Base-by-base conservation (phyloP, 495 filamentous ascomycete genomes). In the Xylaria cubensis region DNA sequence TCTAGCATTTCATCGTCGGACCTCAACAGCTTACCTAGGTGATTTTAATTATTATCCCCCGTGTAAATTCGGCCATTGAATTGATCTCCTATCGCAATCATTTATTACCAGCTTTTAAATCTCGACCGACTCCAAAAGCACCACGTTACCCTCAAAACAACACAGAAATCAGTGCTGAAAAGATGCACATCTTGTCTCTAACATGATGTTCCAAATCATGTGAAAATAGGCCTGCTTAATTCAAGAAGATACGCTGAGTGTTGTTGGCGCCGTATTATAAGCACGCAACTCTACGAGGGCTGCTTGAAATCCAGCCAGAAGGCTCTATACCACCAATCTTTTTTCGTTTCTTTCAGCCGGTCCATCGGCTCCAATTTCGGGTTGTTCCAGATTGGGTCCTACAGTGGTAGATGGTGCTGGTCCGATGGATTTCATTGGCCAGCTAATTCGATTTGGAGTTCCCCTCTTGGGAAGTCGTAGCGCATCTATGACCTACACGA, bases 351-450 rank as follows among this genome's bases (percentile, higher is more conserved):
- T 29, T 48, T 34, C 63, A 10, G 63, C 63, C 63, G 2, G 61
- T 64, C 10, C 12, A 4, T 46, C 32, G 64, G 46, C 32, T 13
- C 34, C 41, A 48, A 51, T 39, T 13, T 67, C 46, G 21, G 44
- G 17, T 19, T 53, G 44, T 36, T 53, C 46, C 64, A 53, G 32
- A 51, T 53, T 29, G 34, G 26, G 48, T 36, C 24, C 34, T 32
- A 32, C 48, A 55, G 17, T 32, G 50, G n/a, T 32, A 8, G 29
- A 29, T 21, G 10, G 15, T 53, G 24, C 12, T 4, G 56, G 34
- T 0, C 64, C 26, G 39, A 61, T 63, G 63, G 77, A 79, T 73
- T 50, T 64, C 59, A 75, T 79, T 77, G 72, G 77, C 53, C 75
- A 58, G 46, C 39, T 76, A 48, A 24, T 64, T 65, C 75, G 77